Evolutionary conservation across 495 filamentous ascomycete species (phyloP).

Genomic region (Aspergillus sclerotioniger): DNA sequence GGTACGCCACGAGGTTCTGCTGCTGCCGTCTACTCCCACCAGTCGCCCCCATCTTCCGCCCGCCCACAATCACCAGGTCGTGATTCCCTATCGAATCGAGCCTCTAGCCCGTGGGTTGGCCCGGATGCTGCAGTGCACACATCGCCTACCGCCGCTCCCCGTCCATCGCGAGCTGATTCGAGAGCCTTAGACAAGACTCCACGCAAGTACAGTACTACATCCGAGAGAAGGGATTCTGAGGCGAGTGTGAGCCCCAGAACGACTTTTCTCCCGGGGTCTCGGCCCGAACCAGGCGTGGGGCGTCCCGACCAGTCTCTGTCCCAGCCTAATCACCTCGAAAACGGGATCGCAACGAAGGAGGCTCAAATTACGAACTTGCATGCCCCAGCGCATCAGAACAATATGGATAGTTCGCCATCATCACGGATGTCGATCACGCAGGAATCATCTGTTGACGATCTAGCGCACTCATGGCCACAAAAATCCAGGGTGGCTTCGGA

Average conservation of each 20-base stretch:
- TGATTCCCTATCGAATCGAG: conserved; percentile 31
- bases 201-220: conserved; percentile 21
- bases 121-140: conserved; percentile 30
- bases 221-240: conserved; percentile 39
- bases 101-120: conserved; percentile 36
- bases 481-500: conserved; percentile 30
- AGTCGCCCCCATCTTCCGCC: conserved; percentile 37
- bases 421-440: conserved; percentile 17
- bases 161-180: conserved; percentile 28
- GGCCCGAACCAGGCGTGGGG: conserved; percentile 29
- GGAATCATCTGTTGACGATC: conserved; percentile 13
- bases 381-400: conserved; percentile 15
- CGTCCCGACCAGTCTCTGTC: conserved; percentile 18
- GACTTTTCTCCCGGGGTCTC: conserved; percentile 26
- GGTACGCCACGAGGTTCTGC: conserved; percentile 50
- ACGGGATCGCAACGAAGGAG: conserved; percentile 27
- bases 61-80: conserved; percentile 29
- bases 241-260: conserved; percentile 48
- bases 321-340: conserved; percentile 25
- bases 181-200: conserved; percentile 30
- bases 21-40: conserved; percentile 32
- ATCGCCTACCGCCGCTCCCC: conserved; percentile 31
- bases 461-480: conserved; percentile 8
- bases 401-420: conserved; percentile 33
- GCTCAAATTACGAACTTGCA: conserved; percentile 23